A percentile compares a stretch with the other conserved stretches of the same genome.
Evolutionary conservation across 352 stramenopile species (phyloP).

Genomic region (Pythium aristosporum): DNA sequence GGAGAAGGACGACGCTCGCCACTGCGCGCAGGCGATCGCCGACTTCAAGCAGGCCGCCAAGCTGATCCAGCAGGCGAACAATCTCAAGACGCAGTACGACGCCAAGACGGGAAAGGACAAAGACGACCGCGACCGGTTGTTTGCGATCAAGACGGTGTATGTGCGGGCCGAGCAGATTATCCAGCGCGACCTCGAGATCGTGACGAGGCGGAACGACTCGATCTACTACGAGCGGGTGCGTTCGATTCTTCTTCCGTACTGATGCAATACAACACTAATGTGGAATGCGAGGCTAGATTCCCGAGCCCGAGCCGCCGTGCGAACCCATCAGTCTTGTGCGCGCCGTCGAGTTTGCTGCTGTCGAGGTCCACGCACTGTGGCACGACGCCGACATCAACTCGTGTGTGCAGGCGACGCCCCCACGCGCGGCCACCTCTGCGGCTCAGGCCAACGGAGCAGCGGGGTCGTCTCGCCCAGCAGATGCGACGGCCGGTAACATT

Average conservation of each 20-base stretch:
- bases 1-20: constrained; percentile 42
- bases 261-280: neutral
- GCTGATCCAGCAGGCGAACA: constrained; percentile 33
- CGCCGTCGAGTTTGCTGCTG: constrained; percentile 32
- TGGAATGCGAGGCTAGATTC: constrained; percentile 32
- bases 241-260: neutral
- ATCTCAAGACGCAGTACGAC: constrained; percentile 43
- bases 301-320: constrained; percentile 36
- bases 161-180: constrained; percentile 64
- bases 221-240: constrained; percentile 69
- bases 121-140: constrained; percentile 37
- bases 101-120: constrained; percentile 30
- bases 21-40: constrained; percentile 57
- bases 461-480: no score
- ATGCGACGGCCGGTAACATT: neutral
- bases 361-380: constrained; percentile 44
- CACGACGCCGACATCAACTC: constrained; percentile 44
- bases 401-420: constrained; percentile 37
- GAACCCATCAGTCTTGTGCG: constrained; percentile 58
- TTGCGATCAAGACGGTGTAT: constrained; percentile 43
- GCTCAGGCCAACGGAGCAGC: neutral
- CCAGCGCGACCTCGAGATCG: constrained; percentile 64
- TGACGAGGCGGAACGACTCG: constrained; percentile 64
- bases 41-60: constrained; percentile 53
- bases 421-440: neutral